These are phyloP conservation scores for Aspergillus incahuasiensis DNA, from an alignment of 495 filamentous ascomycete genomes.

Conservation along the genomic window DNA sequence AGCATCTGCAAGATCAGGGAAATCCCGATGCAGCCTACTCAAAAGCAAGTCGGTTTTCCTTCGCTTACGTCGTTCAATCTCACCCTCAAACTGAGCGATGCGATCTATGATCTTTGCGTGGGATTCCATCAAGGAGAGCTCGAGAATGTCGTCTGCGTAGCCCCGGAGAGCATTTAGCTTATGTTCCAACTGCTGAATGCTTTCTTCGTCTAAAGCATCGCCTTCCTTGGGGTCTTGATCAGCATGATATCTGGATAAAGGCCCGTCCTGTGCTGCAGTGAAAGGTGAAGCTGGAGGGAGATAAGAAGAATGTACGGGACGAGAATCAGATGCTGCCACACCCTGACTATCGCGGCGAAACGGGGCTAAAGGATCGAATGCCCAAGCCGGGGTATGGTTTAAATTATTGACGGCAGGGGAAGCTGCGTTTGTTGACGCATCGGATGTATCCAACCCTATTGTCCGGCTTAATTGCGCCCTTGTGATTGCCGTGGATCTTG, in stretches of 20 bases:
- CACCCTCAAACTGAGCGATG: constrained; percentile 12
- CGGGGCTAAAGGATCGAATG: constrained; percentile 5
- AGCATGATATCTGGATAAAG: not conserved
- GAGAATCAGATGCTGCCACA: not conserved
- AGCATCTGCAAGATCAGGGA: constrained; percentile 18
- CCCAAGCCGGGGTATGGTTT: not conserved
- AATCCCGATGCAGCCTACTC: constrained; percentile 16
- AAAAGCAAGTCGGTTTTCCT: constrained; percentile 17
- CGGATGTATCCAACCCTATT: not conserved
- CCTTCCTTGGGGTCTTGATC: not conserved
- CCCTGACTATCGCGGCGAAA: constrained; percentile 16
- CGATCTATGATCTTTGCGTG: constrained; percentile 15
- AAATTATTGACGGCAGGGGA: not conserved
- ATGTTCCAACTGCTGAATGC: constrained; percentile 12
- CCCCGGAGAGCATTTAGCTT: constrained; percentile 8
- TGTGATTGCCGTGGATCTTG: not conserved
- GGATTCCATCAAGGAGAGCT: constrained; percentile 17
- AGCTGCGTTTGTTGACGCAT: not conserved
- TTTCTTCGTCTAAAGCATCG: constrained; percentile 2
- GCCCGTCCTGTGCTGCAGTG: not conserved
- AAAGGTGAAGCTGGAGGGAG: not conserved
- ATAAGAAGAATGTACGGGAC: not conserved
- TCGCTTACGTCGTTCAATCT: constrained; percentile 16
- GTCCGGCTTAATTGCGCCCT: not conserved
- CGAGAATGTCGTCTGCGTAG: constrained; percentile 17